Evolutionary conservation across 441 rosid genomes (phyloP), one percentile per base, ranked within the genome.

Genomic region (Croton setiger): DNA sequence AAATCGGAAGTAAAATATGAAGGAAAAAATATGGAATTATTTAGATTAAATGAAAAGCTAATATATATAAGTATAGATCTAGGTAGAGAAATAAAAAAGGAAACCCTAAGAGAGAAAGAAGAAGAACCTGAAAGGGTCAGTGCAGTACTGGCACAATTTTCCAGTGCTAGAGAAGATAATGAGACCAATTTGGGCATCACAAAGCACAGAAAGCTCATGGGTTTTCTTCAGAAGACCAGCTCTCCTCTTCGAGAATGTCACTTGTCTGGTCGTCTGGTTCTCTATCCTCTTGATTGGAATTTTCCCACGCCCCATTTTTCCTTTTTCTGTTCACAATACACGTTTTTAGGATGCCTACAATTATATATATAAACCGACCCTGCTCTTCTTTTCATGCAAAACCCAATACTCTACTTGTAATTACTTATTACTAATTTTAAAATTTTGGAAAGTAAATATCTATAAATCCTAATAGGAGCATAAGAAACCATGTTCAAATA

Each of bases 231-330:
- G 65, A 54, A 88, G 83, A 7, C 94, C 94, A 4, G 79, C 82
- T 48, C 94, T 64, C 3, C 94, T 74, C 78, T 88, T 88, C 0
- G 94, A 86, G 48, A 86, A 88, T 3, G 94, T 88, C 0, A 88
- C 94, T 67, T 88, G 94, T 74, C 94, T 83, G 1, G 91, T 88
- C 0, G 91, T 88, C 74, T 81, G 86, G 88, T 88, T 88, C 73
- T 88, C 94, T 21, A 88, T 88, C 84, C 84, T 82, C 78, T 71
- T 82, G 43, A 88, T 88, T 33, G 78, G 63, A 74, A 86, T 86
- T 86, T 88, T 88, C 52, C 94, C 94, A 21, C 94, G 76, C 31
- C 94, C 94, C 94, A 88, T 88, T 23, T 2, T 70, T 27, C 2
- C 31, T 27, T 27, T 27, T 27, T 27, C 31, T 27, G 31, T 27